Percentiles rank a stretch among this genome's conserved stretches.
phyloP scores from a whole-genome alignment of 2,329 filamentous ascomycete species.

The Colletotrichum lupini region DNA sequence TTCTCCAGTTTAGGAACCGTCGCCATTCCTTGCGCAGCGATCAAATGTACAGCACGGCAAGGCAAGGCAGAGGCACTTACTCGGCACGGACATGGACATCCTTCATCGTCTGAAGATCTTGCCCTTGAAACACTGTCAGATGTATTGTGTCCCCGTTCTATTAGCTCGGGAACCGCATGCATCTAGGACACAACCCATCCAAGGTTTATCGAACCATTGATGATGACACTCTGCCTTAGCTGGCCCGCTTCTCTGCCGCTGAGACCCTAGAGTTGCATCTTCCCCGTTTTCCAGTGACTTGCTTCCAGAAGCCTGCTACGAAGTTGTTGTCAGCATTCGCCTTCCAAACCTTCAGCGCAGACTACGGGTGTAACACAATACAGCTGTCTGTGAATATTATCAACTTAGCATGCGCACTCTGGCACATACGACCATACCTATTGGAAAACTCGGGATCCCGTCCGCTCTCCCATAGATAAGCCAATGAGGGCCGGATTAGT shows the following conservation, averaged over 20 bases:
- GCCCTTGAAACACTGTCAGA: not conserved
- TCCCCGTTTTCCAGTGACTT: not conserved
- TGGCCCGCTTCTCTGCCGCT: not conserved
- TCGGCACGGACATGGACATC: not conserved
- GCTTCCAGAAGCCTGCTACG: slow-evolving; percentile 5
- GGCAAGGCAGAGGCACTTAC: not conserved
- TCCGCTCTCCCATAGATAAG: too few relatives aligned
- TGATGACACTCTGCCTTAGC: slow-evolving; percentile 6
- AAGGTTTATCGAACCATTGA: not conserved
- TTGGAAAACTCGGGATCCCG: too few relatives aligned
- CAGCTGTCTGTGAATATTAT: too few relatives aligned
- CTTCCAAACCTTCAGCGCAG: not conserved
- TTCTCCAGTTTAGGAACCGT: not conserved
- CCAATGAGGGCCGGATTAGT: too few relatives aligned
- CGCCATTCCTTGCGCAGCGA: not conserved
- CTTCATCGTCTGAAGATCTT: slow-evolving; percentile 1
- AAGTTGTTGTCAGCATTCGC: not conserved
- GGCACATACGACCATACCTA: too few relatives aligned
- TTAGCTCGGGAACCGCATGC: not conserved
- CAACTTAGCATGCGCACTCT: fast-evolving
- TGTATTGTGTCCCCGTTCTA: not conserved
- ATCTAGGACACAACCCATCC: not conserved
- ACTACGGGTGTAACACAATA: too few relatives aligned
- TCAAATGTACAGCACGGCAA: not conserved
- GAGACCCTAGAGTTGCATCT: not conserved